These are phyloP conservation scores for Neurospora cerealis DNA, from an alignment of 495 filamentous ascomycete species.

Conservation along the genomic window DNA sequence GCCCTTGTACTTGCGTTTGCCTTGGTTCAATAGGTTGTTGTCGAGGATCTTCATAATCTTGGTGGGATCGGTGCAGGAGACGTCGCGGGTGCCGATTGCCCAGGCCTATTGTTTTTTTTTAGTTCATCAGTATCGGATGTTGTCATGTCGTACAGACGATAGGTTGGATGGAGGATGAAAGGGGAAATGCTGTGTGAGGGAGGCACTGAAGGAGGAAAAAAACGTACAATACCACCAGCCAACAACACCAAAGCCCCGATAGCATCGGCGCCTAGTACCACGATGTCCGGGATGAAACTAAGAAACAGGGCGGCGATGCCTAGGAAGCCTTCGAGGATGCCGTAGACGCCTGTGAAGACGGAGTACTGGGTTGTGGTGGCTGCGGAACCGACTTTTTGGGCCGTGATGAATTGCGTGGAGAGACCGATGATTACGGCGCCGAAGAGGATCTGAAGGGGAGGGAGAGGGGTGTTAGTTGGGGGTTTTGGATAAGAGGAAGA, in stretches of 20 bases:
- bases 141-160: neutral
- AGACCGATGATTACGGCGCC: constrained; percentile 37
- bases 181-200: too few species aligned
- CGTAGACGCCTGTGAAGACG: constrained; percentile 39
- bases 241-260: constrained; percentile 35
- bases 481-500: too few species aligned
- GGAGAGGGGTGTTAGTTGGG: too few species aligned
- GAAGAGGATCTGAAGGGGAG: constrained; percentile 37
- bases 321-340: constrained; percentile 30
- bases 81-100: constrained; percentile 30
- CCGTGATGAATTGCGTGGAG: constrained; percentile 34
- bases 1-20: constrained; percentile 9
- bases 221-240: constrained; percentile 46
- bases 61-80: constrained; percentile 20
- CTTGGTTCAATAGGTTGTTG: constrained; percentile 29
- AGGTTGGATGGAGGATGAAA: too few species aligned
- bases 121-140: too few species aligned
- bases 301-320: constrained; percentile 30
- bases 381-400: constrained; percentile 25
- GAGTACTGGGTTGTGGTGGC: constrained; percentile 35
- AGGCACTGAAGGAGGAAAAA: too few species aligned
- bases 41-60: constrained; percentile 5
- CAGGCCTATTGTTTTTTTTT: too few species aligned
- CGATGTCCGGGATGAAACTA: constrained; percentile 27
- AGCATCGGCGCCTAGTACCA: constrained; percentile 33